Evolutionary conservation across 345 rosid genomes (phyloP).

Genomic region (Pelargonium nanum): DNA sequence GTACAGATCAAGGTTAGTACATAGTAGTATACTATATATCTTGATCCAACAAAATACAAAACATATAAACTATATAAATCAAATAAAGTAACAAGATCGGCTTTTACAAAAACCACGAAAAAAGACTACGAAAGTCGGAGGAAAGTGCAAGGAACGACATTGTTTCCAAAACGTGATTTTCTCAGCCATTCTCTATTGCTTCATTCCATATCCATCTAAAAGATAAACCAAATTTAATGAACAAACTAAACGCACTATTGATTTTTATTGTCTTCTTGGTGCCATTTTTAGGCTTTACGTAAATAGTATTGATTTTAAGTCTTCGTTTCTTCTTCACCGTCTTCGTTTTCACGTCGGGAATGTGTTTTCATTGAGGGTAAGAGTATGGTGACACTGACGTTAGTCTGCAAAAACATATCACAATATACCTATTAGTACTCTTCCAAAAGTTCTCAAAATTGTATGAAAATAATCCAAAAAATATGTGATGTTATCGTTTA

Average conservation of each 20-base stretch:
- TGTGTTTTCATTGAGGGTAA: slow-evolving; percentile 7
- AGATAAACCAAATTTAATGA: not conserved
- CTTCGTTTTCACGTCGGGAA: slow-evolving; percentile 5
- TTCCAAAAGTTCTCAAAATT: too few relatives aligned
- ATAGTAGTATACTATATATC: too few relatives aligned
- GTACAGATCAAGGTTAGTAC: too few relatives aligned
- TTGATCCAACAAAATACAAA: too few relatives aligned
- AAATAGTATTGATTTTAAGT: not conserved
- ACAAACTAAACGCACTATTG: not conserved
- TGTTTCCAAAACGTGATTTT: not conserved
- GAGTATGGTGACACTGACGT: slow-evolving; percentile 25
- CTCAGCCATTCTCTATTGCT: not conserved
- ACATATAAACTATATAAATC: too few relatives aligned
- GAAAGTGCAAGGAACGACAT: not conserved
- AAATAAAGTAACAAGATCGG: not conserved
- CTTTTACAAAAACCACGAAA: not conserved
- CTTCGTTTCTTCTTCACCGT: not conserved
- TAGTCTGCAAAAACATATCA: slow-evolving; percentile 36
- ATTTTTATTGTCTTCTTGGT: not conserved
- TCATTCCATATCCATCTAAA: too few relatives aligned
- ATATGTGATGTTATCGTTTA: too few relatives aligned
- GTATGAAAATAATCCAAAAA: too few relatives aligned
- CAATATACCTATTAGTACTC: too few relatives aligned
- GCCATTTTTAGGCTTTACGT: not conserved
- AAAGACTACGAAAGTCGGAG: not conserved